Conservation (phyloP, 352 stramenopile species). For the Globisporangium heterothallicum region DNA sequence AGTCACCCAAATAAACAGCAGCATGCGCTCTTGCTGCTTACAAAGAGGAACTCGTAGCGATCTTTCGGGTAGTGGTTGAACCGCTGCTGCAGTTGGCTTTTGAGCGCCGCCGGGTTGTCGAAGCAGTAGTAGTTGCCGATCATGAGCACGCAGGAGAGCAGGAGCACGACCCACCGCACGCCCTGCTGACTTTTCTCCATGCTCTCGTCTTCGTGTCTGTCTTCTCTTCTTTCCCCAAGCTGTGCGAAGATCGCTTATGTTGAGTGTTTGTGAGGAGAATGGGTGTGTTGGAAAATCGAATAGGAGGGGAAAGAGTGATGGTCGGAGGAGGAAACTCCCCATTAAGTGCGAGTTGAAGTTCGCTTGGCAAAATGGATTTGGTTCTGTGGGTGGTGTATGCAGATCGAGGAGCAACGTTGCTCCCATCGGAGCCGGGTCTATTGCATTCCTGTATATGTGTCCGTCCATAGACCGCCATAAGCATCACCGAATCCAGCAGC, state of each 20-base stretch:
- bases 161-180: constrained; percentile 83
- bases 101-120: constrained; percentile 84
- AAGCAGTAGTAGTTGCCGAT: constrained; percentile 91
- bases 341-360: constrained; percentile 23
- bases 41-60: constrained; percentile 81
- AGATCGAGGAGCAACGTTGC: too few species aligned
- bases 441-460: too few species aligned
- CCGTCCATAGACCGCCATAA: too few species aligned
- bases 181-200: constrained; percentile 69
- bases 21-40: constrained; percentile 15
- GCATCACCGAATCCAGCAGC: too few species aligned
- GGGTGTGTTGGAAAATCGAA: constrained; percentile 8
- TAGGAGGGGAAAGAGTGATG: constrained; percentile 3
- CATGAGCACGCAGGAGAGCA: constrained; percentile 86
- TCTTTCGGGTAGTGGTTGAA: constrained; percentile 69
- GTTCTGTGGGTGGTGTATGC: too few species aligned
- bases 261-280: constrained; percentile 2
- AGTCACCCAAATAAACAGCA: neutral
- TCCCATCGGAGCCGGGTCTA: too few species aligned
- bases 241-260: neutral
- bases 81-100: constrained; percentile 83
- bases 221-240: neutral
- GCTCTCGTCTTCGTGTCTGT: constrained; percentile 4
- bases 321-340: constrained; percentile 4
- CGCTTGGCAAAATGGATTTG: too few species aligned